Percentiles rank a stretch among this genome's conserved stretches.
These are phyloP conservation scores for Pseudofabraea citricarpa DNA, from an alignment of 2,329 filamentous ascomycete genomes.

Conservation along the genomic window DNA sequence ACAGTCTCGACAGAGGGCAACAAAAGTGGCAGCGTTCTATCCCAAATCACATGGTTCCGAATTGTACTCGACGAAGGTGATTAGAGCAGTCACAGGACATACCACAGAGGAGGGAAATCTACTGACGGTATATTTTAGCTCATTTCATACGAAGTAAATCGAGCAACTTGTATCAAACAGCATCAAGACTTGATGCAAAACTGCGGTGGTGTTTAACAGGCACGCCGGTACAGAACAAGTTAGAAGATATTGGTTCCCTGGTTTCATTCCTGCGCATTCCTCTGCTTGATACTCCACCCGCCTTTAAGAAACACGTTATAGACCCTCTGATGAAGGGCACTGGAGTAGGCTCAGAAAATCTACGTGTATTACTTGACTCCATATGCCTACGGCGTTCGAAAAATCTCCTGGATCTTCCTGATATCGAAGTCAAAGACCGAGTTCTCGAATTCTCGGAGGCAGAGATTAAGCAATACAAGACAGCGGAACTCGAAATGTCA, in stretches of 20 bases:
- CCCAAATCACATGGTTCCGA: conserved; percentile 35
- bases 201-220: conserved; percentile 30
- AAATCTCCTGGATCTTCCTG: conserved; percentile 31
- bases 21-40: conserved; percentile 20
- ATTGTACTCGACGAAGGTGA: conserved; percentile 41
- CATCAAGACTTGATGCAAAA: conserved; percentile 34
- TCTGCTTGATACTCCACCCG: not conserved
- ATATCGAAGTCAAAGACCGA: conserved; percentile 17
- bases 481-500: conserved; percentile 18
- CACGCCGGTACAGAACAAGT: conserved; percentile 25
- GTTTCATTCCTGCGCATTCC: conserved; percentile 8
- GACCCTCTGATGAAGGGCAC: not conserved
- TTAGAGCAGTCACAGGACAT: conserved; percentile 1
- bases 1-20: conserved; percentile 35
- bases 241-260: conserved; percentile 26
- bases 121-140: conserved; percentile 29
- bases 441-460: conserved; percentile 26
- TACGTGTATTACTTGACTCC: conserved; percentile 25
- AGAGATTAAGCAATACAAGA: conserved; percentile 29
- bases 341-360: not conserved
- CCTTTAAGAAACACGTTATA: conserved; percentile 1
- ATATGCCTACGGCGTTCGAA: conserved; percentile 37
- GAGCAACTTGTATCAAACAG: conserved; percentile 39
- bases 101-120: conserved; percentile 1
- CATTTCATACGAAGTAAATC: conserved; percentile 43